Conservation (phyloP, 768 basidiomycete species). For the Tubosaeta brunneosetosa region DNA sequence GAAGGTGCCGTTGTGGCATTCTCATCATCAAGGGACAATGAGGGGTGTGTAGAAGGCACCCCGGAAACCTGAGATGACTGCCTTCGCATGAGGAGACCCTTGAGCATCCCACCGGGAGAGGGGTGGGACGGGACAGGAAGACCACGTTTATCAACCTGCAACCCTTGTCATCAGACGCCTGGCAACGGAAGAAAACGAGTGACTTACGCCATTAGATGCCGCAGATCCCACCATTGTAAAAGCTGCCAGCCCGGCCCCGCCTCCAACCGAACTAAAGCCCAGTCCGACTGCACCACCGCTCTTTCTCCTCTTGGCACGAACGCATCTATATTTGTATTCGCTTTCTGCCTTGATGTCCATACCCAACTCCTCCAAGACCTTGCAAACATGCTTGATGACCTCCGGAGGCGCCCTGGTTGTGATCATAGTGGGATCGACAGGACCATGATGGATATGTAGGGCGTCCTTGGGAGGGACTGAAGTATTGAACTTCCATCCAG, state of each 20-base stretch:
- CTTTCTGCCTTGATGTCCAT: conserved; percentile 84
- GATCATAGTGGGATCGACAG: conserved; percentile 86
- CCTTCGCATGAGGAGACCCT: conserved; percentile 83
- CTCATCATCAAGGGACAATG: conserved; percentile 49
- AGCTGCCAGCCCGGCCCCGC: conserved; percentile 55
- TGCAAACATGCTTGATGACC: conserved; percentile 81
- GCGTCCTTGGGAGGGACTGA: conserved; percentile 39
- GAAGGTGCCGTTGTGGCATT: conserved; percentile 19
- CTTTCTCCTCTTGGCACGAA: conserved; percentile 72
- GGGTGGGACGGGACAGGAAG: conserved; percentile 77
- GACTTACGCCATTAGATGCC: conserved; percentile 79
- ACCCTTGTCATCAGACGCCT: conserved; percentile 4
- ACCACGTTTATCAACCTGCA: conserved; percentile 84
- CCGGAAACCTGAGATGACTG: conserved; percentile 76
- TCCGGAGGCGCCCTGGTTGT: conserved; percentile 81
- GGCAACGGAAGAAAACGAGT: not conserved
- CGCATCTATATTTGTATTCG: conserved; percentile 87
- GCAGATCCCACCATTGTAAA: conserved; percentile 78
- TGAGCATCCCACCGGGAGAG: conserved; percentile 73
- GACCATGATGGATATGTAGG: conserved; percentile 84
- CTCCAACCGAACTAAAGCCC: conserved; percentile 37
- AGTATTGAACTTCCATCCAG: conserved; percentile 31
- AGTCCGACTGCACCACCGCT: conserved; percentile 40
- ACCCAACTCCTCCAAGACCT: conserved; percentile 83
- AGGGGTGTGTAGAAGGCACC: conserved; percentile 35